phyloP scores from a whole-genome alignment of 2,329 filamentous ascomycete genomes.

The Xylariaceae sp. region DNA sequence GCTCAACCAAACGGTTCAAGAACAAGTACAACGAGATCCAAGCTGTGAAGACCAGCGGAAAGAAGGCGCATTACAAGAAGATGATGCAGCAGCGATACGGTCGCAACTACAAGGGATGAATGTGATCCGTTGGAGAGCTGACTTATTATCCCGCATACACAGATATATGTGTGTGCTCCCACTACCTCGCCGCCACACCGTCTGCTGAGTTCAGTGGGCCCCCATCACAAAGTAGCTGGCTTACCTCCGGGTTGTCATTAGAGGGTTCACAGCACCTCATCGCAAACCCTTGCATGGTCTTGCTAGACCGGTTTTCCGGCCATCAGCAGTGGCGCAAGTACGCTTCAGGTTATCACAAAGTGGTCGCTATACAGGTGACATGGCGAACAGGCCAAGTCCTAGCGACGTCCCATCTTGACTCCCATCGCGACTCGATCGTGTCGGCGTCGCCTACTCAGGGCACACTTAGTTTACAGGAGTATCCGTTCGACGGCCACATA shows the following conservation, averaged over 20 bases:
- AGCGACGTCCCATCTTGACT: not conserved
- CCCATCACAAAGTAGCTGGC: not conserved
- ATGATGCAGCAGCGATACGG: conserved; percentile 47
- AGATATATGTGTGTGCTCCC: not conserved
- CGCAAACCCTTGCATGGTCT: not conserved
- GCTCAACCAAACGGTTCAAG: conserved; percentile 67
- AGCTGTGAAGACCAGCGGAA: conserved; percentile 74
- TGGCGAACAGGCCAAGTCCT: not conserved
- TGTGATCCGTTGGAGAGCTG: not conserved
- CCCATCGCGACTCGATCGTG: not conserved
- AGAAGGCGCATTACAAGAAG: conserved; percentile 83
- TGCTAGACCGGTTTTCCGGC: not conserved
- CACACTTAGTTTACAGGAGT: not conserved
- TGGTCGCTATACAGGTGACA: not conserved
- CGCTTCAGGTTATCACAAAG: not conserved
- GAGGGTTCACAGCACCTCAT: not conserved
- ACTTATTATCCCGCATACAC: not conserved
- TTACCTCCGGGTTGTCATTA: not conserved
- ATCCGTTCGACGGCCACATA: not conserved
- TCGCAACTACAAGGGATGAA: conserved; percentile 27
- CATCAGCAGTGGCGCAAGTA: not conserved
- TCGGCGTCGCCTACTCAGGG: not conserved
- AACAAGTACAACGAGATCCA: conserved; percentile 85
- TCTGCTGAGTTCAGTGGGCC: not conserved
- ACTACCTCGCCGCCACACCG: not conserved